Evolutionary conservation across 148 eudicot species (phyloP).

Genomic region (Gaultheria prostrata): DNA sequence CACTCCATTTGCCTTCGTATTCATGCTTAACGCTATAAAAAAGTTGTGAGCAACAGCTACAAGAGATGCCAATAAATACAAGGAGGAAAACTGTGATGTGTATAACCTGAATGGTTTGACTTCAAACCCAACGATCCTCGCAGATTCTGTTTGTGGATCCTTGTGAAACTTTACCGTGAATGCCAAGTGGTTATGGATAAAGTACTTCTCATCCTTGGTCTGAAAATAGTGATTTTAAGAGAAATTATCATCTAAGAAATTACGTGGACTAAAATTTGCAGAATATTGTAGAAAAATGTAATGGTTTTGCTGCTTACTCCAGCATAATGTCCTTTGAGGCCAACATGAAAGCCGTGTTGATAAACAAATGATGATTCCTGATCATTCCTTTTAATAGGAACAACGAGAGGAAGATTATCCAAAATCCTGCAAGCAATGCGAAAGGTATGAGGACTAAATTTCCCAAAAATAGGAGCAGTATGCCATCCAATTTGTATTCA

Average conservation of each 20-base stretch:
- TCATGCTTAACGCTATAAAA: conserved; percentile 17
- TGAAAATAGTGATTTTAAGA: conserved; percentile 16
- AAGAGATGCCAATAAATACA: background rate
- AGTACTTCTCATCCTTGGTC: conserved; percentile 47
- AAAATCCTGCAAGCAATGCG: conserved; percentile 35
- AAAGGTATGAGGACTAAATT: background rate
- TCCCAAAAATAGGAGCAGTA: background rate
- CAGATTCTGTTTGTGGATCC: conserved; percentile 32
- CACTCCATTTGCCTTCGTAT: conserved; percentile 27
- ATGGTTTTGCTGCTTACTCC: conserved; percentile 36
- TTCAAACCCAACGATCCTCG: conserved; percentile 53
- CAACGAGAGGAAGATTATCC: conserved; percentile 61
- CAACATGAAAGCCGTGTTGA: conserved; percentile 47
- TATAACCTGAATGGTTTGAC: conserved; percentile 41
- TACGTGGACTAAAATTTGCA: background rate
- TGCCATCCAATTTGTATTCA: background rate
- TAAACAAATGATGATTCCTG: conserved; percentile 37
- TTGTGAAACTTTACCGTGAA: conserved; percentile 45
- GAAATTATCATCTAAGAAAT: background rate
- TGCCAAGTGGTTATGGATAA: conserved; percentile 42
- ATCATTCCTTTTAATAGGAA: conserved; percentile 37
- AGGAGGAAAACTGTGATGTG: background rate
- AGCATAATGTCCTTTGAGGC: conserved; percentile 43
- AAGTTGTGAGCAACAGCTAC: background rate
- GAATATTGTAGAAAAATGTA: background rate